Base-by-base conservation (phyloP, 2,329 filamentous ascomycete genomes). In the Orbilia ellipsospora region DNA sequence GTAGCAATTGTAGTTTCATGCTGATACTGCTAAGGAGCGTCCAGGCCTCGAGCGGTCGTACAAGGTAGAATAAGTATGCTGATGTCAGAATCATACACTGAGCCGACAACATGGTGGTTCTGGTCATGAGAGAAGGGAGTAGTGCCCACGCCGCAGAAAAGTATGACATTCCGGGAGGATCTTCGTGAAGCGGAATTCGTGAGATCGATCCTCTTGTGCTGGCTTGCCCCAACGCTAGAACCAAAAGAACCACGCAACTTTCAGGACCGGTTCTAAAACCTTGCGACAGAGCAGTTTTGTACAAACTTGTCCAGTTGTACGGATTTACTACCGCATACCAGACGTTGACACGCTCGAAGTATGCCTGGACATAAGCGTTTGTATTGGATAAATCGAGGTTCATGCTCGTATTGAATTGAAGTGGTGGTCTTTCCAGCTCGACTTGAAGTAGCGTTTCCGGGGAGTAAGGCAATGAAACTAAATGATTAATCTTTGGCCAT, bases 301-400 rank as follows among this genome's bases (percentile, higher is more conserved):
- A 94, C 80, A 93, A 90, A 73, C 86, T 88, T 50, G 87, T 86
- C 92, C 92, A 95, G 0, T 89, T 91, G 81, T 92, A 92, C 0
- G 92, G 92, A 80, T 93, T 94, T 40, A 95, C 91, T 79, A 91
- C 93, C 8, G 92, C 92, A 80, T 94, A 94, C 90, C 92, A 94
- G 2, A 93, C 86, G 78, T 94, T 94, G 73, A 93, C 92, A 50
- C 90, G 86, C 70, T 91, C 89, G 80, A 94, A 95, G 81, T 92
- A 94, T 0, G 92, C 90, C 80, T 91, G 89, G 48, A 92, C 90
- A 81, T 93, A 94, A 2, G 89, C 86, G 55, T 89, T 87, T 0
- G 90, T 91, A 80, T 93, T 92, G 52, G 90, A 90, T 51, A 94
- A 83, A 81, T 93, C 90, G 72, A 93, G 86, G 12, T 89, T 89